Base-by-base conservation (phyloP, 352 stramenopile genomes). In the Phytopythium litorale region DNA sequence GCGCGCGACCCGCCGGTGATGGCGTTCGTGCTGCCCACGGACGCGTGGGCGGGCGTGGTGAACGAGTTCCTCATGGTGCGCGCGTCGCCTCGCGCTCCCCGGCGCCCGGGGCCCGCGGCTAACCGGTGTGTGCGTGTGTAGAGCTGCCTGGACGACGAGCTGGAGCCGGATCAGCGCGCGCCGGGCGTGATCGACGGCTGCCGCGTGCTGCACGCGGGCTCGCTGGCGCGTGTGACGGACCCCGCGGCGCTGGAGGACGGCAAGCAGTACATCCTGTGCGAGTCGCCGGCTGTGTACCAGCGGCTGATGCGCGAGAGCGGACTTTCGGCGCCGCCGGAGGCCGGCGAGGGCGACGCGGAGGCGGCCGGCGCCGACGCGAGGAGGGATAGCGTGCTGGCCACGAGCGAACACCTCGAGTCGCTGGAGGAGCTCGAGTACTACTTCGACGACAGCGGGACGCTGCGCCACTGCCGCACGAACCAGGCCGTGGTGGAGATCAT, bases 31-130 rank as follows among this genome's bases (percentile, higher is more conserved):
- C 65, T 78, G 56, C 68, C 83, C 23, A 76, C 72, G 19, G 81
- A 89, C 63, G 73, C 80, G 21, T 90, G 83, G 83, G 62, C 75
- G 42, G 56, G 63, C 4, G 73, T 85, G n/a, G 75, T 92, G 53
- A 92, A 92, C 59, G 83, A 92, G 70, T 88, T 89, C 61, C 70
- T 92, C 71, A 90, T 89, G 83, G 83, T 92, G 42, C 45, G 64
- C 56, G n/a, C 13, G 52, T n/a, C 43, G 4, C 37, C 46, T 18
- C 50, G 42, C 11, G 33, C 9, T 7, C 5, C 9, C 33, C 33
- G 9, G 33, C 33, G 33, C 33, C 33, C 7, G 33, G 11, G 11
- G 33, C 1, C 33, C 9, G 33, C 33, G 16, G 38, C 30, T 62
- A 60, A 56, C 63, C 21, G n/a, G 56, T 33, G 19, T 32, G 4